Conservation (phyloP, 345 rosid species). For the Eucalyptus erythrocorys region DNA sequence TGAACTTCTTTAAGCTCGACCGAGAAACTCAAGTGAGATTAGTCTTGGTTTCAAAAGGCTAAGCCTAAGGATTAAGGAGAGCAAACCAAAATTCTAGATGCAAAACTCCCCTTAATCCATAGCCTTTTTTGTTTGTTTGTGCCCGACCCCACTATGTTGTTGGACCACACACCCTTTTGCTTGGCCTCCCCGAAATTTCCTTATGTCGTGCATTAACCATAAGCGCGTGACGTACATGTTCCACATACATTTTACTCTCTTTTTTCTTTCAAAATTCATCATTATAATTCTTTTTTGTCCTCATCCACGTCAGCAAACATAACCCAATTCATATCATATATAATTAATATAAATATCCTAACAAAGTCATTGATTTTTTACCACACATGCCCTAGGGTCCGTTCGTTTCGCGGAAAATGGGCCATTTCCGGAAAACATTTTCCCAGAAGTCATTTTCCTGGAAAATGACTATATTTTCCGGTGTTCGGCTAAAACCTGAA, state of each 20-base stretch:
- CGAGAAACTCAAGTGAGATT: background rate
- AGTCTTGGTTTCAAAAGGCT: background rate
- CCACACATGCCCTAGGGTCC: background rate
- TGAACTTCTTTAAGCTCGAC: background rate
- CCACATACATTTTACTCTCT: too few relatives aligned
- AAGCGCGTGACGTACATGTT: too few relatives aligned
- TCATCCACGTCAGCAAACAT: background rate
- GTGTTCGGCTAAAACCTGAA: too few relatives aligned
- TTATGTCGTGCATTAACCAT: too few relatives aligned
- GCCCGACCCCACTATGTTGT: background rate
- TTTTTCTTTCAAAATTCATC: too few relatives aligned
- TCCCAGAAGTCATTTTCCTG: too few relatives aligned
- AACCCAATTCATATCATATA: background rate
- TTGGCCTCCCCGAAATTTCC: background rate
- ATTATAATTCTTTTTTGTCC: background rate
- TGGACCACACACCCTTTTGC: background rate
- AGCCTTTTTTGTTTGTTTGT: background rate
- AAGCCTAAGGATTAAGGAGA: too few relatives aligned
- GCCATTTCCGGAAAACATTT: too few relatives aligned
- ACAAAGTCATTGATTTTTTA: background rate
- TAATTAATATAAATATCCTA: background rate
- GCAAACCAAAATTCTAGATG: background rate
- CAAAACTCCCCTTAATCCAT: background rate
- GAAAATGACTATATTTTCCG: too few relatives aligned
- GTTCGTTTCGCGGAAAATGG: too few relatives aligned